Percentiles rank a stretch among this genome's conserved stretches.
phyloP scores from a whole-genome alignment of 148 eudicot species.

The Camellia lanceoleosa region DNA sequence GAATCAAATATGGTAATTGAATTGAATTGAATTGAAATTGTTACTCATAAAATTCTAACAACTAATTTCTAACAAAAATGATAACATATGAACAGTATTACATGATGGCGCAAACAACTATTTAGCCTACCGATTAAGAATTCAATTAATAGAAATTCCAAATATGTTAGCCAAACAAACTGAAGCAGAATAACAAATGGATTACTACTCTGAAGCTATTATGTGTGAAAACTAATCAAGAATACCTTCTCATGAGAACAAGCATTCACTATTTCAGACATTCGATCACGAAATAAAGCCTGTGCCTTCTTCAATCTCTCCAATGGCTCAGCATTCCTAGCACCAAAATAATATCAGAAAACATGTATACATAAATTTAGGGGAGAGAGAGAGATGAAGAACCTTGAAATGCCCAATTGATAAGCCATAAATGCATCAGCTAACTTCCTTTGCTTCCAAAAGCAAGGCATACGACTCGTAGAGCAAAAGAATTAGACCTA shows the following conservation, averaged over 20 bases:
- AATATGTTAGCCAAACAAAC: not conserved
- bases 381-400: not conserved
- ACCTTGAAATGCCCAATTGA: conserved; percentile 76
- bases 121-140: not conserved
- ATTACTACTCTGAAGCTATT: not conserved
- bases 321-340: conserved; percentile 88
- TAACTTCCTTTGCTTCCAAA: conserved; percentile 56
- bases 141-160: not conserved
- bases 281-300: conserved; percentile 55
- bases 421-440: conserved; percentile 60
- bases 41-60: no score
- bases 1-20: no score
- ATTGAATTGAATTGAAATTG: no score
- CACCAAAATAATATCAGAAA: not conserved
- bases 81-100: not conserved
- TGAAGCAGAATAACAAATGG: not conserved
- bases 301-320: conserved; percentile 74
- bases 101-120: not conserved
- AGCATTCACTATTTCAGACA: conserved; percentile 36
- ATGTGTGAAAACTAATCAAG: not conserved
- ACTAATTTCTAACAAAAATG: no score
- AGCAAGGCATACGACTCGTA: conserved; percentile 58
- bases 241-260: conserved; percentile 59
- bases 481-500: conserved; percentile 31
- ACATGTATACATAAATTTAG: not conserved